These are phyloP conservation scores for Mrakia blollopis DNA, from an alignment of 768 basidiomycete genomes.

Conservation along the genomic window DNA sequence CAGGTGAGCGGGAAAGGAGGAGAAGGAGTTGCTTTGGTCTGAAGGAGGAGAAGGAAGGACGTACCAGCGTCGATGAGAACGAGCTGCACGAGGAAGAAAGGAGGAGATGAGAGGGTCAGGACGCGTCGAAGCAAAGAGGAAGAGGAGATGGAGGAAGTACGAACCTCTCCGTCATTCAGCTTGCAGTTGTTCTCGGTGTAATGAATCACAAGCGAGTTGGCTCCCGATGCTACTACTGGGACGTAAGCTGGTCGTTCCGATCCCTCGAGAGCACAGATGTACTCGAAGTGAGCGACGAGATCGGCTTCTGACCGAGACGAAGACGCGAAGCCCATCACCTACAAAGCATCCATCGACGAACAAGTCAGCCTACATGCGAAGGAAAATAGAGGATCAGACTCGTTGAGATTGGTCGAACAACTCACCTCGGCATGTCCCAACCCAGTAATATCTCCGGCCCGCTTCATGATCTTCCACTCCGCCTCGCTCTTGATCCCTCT, in stretches of 20 bases:
- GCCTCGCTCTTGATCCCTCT: constrained; percentile 71
- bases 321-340: constrained; percentile 78
- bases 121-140: neutral
- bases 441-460: constrained; percentile 81
- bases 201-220: constrained; percentile 86
- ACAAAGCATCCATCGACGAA: too few relatives aligned
- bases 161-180: constrained; percentile 62
- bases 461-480: constrained; percentile 74
- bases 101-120: neutral
- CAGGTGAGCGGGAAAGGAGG: neutral
- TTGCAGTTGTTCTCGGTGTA: constrained; percentile 87
- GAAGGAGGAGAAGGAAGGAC: neutral
- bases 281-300: constrained; percentile 82
- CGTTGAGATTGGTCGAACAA: neutral
- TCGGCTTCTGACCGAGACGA: constrained; percentile 58
- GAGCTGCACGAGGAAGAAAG: constrained; percentile 35
- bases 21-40: too few relatives aligned
- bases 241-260: constrained; percentile 91
- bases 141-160: neutral
- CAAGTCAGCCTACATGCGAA: neutral
- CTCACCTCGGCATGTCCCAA: constrained; percentile 75
- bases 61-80: constrained; percentile 79
- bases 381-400: neutral
- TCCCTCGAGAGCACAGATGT: constrained; percentile 70
- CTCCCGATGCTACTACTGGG: constrained; percentile 90